phyloP scores from a whole-genome alignment of 345 rosid species.

The Ailanthus altissimus region DNA sequence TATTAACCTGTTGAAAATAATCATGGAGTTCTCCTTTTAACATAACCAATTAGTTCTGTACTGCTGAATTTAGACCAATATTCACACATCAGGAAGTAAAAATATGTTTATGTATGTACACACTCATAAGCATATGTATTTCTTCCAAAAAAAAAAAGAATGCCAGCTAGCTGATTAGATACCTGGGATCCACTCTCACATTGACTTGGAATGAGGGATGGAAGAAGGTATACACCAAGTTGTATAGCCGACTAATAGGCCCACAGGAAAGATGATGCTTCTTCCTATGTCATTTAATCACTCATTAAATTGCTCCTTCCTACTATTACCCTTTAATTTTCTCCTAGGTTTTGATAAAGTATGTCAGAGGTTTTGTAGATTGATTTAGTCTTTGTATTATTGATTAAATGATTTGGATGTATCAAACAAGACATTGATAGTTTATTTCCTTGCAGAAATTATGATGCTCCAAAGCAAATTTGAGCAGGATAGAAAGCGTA shows the following conservation, averaged over 20 bases:
- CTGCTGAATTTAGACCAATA: not conserved
- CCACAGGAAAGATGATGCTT: not conserved
- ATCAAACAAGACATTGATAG: not conserved
- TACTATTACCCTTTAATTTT: not conserved
- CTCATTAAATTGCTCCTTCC: not conserved
- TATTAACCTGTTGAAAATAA: not conserved
- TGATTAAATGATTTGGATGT: not conserved
- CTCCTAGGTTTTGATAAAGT: not conserved
- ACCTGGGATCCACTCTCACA: too few relatives aligned
- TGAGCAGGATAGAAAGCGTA: constrained; percentile 74
- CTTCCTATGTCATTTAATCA: not conserved
- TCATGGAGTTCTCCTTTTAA: not conserved
- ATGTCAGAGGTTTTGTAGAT: not conserved
- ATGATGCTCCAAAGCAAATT: constrained; percentile 28
- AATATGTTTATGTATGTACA: not conserved
- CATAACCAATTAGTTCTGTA: not conserved
- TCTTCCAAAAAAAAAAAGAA: not conserved
- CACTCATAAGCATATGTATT: not conserved
- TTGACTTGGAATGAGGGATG: too few relatives aligned
- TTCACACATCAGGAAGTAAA: not conserved
- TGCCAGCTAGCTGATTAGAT: not conserved
- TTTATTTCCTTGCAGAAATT: constrained; percentile 56
- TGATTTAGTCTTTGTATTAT: not conserved
- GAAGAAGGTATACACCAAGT: not conserved
- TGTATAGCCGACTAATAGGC: not conserved